Conservation (phyloP, 2,329 filamentous ascomycete species). For the Acrocalymma vagum region DNA sequence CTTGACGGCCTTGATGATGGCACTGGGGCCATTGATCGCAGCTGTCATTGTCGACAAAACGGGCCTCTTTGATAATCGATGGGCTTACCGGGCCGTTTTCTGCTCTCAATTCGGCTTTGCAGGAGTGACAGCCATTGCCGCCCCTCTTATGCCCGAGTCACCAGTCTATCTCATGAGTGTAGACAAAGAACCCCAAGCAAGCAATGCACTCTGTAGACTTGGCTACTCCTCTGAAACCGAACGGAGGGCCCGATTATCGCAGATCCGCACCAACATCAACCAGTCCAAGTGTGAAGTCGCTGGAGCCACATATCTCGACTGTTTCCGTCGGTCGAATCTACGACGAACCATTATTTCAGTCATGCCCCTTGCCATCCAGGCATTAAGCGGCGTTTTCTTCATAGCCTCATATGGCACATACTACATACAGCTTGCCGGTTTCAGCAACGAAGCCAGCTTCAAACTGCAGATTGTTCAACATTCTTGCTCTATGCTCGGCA, state of each 20-base stretch:
- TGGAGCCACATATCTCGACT: constrained; percentile 78
- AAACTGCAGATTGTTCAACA: constrained; percentile 59
- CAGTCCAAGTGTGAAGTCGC: constrained; percentile 44
- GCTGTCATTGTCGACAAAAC: constrained; percentile 30
- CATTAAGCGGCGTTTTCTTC: constrained; percentile 24
- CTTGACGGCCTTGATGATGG: constrained; percentile 49
- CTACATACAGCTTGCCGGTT: constrained; percentile 52
- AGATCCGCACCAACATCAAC: constrained; percentile 37
- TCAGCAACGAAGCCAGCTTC: constrained; percentile 43
- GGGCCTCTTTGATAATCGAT: constrained; percentile 42
- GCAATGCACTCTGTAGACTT: constrained; percentile 18
- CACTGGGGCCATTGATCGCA: constrained; percentile 48
- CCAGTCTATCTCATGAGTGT: constrained; percentile 76
- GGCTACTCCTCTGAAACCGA: constrained; percentile 15
- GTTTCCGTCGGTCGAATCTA: constrained; percentile 79
- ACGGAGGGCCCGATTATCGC: constrained; percentile 13
- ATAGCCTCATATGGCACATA: constrained; percentile 46
- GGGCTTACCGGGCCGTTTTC: constrained; percentile 53
- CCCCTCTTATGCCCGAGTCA: constrained; percentile 36
- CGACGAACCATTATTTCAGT: constrained; percentile 76
- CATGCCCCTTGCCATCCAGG: constrained; percentile 51
- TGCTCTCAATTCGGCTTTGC: constrained; percentile 52
- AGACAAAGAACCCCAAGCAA: constrained; percentile 66
- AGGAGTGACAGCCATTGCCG: constrained; percentile 36
- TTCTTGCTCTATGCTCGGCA: constrained; percentile 62